phyloP scores from a whole-genome alignment of 257 asterid species.

The Pogostemon cablin region DNA sequence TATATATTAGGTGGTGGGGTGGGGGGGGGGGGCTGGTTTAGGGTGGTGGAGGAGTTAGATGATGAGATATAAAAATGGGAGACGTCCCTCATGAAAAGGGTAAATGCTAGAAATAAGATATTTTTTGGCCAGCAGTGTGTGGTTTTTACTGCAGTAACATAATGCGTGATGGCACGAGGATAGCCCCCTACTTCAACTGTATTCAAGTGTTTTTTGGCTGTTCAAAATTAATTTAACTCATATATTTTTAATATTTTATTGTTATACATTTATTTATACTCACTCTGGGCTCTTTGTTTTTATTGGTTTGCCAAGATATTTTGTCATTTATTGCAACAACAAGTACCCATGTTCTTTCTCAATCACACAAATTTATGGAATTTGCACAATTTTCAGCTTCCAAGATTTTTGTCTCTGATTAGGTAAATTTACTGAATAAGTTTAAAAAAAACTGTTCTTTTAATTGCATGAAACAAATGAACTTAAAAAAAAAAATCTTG shows the following conservation, averaged over 20 bases:
- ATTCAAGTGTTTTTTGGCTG: conserved; percentile 27
- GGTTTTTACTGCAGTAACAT: conserved; percentile 57
- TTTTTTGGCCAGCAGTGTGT: conserved; percentile 32
- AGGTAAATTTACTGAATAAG: background rate
- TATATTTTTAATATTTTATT: background rate
- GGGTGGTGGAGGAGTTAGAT: conserved; percentile 33
- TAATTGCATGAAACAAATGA: no score
- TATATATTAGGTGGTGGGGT: conserved; percentile 6
- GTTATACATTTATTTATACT: background rate
- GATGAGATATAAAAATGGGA: conserved; percentile 53
- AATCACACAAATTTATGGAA: conserved; percentile 7
- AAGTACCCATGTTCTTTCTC: background rate
- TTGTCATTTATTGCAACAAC: background rate
- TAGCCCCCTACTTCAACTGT: conserved; percentile 36
- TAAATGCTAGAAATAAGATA: conserved; percentile 47
- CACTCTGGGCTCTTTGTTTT: background rate
- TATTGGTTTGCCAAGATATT: background rate
- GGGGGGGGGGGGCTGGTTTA: conserved; percentile 28
- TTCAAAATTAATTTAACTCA: no score
- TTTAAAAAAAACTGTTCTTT: no score
- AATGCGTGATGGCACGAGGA: conserved; percentile 89
- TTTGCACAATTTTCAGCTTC: background rate
- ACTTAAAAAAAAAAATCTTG: no score
- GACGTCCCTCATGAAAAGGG: conserved; percentile 74
- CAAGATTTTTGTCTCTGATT: conserved; percentile 6